A percentile compares a stretch with the other conserved stretches of the same genome.
These are phyloP conservation scores for Colletotrichum limetticola DNA, from an alignment of 2,329 filamentous ascomycete genomes.

Conservation along the genomic window DNA sequence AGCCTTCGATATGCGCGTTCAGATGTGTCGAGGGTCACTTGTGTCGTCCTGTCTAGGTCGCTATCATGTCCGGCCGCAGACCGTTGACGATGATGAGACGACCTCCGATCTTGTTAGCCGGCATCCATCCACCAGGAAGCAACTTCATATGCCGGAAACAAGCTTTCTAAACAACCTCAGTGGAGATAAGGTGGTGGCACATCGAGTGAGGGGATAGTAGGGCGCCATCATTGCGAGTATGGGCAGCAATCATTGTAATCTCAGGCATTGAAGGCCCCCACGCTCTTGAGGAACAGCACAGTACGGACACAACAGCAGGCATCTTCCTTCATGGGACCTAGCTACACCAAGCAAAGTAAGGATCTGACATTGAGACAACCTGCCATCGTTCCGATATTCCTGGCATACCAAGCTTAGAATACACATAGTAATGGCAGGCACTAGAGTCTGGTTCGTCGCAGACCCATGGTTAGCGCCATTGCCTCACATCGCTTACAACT, in stretches of 20 bases:
- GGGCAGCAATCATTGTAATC: not conserved
- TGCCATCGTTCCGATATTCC: slow-evolving; percentile 37
- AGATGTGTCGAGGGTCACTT: too few species aligned
- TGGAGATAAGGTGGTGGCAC: not conserved
- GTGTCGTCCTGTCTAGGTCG: not conserved
- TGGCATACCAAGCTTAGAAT: slow-evolving; percentile 37
- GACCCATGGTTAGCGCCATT: slow-evolving; percentile 34
- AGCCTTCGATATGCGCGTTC: too few species aligned
- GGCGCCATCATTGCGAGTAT: not conserved
- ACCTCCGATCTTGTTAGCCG: not conserved
- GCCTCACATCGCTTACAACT: slow-evolving; percentile 16
- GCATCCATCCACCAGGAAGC: slow-evolving; percentile 3
- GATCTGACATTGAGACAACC: slow-evolving; percentile 21
- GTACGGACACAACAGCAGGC: not conserved
- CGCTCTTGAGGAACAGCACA: too few species aligned
- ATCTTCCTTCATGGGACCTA: not conserved
- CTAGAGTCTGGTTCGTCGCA: slow-evolving; percentile 24
- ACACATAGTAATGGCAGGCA: slow-evolving; percentile 37
- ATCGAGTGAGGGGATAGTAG: not conserved
- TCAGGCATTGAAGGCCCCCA: too few species aligned
- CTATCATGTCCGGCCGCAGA: not conserved
- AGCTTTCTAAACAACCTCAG: slow-evolving; percentile 16
- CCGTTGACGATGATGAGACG: too few species aligned
- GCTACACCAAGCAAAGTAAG: not conserved
- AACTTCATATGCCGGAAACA: slow-evolving; percentile 24